These are phyloP conservation scores for Corylus heterophylla DNA, from an alignment of 306 rosid species.

Conservation along the genomic window DNA sequence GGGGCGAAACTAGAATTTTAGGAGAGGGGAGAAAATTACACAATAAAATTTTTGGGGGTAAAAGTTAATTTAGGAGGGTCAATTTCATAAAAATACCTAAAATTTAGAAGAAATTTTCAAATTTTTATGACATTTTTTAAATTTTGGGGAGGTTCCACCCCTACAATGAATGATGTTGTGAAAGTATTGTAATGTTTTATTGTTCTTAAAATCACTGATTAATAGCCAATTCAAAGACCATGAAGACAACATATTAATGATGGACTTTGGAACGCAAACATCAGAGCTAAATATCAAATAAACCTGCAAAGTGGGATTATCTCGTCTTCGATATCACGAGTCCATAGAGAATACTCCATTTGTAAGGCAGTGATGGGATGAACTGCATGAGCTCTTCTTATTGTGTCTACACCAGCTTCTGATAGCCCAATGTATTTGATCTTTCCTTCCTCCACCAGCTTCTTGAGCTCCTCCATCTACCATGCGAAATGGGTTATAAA, in stretches of 20 bases:
- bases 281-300: neutral
- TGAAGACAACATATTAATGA: neutral
- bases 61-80: too few species aligned
- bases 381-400: conserved; percentile 63
- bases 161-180: neutral
- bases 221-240: conserved; percentile 7
- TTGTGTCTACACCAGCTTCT: conserved; percentile 59
- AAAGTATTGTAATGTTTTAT: neutral
- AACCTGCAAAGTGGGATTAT: conserved; percentile 71
- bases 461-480: conserved; percentile 61
- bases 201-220: conserved; percentile 3
- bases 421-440: conserved; percentile 61
- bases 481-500: conserved; percentile 24
- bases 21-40: too few species aligned
- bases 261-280: neutral
- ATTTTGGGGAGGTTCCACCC: too few species aligned
- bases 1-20: too few species aligned
- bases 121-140: too few species aligned
- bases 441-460: conserved; percentile 65
- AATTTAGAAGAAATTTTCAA: neutral
- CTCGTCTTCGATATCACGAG: conserved; percentile 61
- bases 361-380: conserved; percentile 78
- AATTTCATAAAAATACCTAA: too few species aligned
- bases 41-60: too few species aligned
- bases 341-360: conserved; percentile 75